A percentile compares a stretch with the other conserved stretches of the same genome.
Evolutionary conservation across 2,329 filamentous ascomycete species (phyloP).

Genomic region (Calonectria pseudoreteaudii): DNA sequence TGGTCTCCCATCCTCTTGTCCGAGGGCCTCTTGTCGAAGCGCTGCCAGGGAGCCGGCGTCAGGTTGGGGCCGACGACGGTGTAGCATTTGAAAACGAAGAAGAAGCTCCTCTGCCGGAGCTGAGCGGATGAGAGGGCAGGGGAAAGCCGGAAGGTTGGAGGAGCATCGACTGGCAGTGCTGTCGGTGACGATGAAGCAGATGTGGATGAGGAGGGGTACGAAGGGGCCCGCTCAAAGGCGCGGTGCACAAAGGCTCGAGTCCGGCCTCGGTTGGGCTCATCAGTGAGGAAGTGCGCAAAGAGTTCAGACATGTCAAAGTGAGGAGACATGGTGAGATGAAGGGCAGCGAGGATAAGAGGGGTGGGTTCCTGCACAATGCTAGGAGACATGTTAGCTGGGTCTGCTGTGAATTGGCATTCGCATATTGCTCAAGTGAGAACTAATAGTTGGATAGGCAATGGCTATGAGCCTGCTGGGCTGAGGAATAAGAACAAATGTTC

Average conservation of each 20-base stretch:
- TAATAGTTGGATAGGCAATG: neutral
- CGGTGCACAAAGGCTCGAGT: conserved; percentile 62
- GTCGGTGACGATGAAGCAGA: conserved; percentile 28
- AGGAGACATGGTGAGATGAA: conserved; percentile 68
- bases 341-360: conserved; percentile 68
- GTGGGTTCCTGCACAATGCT: conserved; percentile 72
- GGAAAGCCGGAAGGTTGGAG: conserved; percentile 2
- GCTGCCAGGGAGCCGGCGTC: conserved; percentile 70
- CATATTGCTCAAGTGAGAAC: no score
- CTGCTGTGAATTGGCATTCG: neutral
- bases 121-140: conserved; percentile 52
- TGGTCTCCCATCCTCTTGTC: conserved; percentile 58
- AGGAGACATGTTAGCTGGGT: conserved; percentile 15
- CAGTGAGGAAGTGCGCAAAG: conserved; percentile 64
- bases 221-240: conserved; percentile 53
- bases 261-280: conserved; percentile 56
- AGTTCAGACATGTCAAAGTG: conserved; percentile 74
- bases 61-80: conserved; percentile 68
- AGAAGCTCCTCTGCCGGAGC: conserved; percentile 66
- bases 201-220: conserved; percentile 28
- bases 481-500: neutral
- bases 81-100: conserved; percentile 75
- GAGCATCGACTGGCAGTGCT: conserved; percentile 16
- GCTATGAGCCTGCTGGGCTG: neutral
- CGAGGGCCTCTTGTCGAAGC: conserved; percentile 60